These are phyloP conservation scores for Neoarthrinium moseri DNA, from an alignment of 2,329 filamentous ascomycete genomes.

Conservation along the genomic window DNA sequence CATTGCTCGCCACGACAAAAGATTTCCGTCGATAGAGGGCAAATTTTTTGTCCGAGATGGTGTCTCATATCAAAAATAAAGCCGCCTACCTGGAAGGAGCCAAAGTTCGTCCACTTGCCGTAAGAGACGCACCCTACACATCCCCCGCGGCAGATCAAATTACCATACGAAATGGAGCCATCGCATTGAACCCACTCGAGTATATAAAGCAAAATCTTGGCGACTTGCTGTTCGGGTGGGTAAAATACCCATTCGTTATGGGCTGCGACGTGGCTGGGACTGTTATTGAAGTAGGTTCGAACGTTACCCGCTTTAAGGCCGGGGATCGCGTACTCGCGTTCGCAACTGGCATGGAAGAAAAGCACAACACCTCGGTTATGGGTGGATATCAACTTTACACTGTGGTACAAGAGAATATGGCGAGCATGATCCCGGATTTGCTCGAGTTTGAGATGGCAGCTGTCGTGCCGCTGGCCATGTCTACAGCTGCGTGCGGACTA, in stretches of 20 bases:
- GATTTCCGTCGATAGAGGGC: no score
- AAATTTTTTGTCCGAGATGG: no score
- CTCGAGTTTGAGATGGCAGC: constrained; percentile 3
- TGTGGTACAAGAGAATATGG: neutral
- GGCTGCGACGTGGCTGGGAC: constrained; percentile 55
- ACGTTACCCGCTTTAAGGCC: constrained; percentile 40
- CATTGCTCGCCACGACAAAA: no score
- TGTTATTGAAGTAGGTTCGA: constrained; percentile 48
- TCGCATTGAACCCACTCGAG: constrained; percentile 57
- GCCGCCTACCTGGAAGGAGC: constrained; percentile 1
- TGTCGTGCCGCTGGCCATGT: constrained; percentile 5
- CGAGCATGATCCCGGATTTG: constrained; percentile 1
- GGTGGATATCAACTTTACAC: neutral
- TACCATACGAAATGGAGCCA: constrained; percentile 30
- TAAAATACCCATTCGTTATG: constrained; percentile 35
- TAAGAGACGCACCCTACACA: constrained; percentile 1
- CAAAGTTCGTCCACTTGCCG: neutral
- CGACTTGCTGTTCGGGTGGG: constrained; percentile 6
- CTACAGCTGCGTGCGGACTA: constrained; percentile 3
- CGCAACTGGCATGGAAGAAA: constrained; percentile 36
- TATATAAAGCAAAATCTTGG: constrained; percentile 45
- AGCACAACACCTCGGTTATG: neutral
- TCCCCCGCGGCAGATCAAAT: constrained; percentile 20
- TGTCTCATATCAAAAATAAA: neutral
- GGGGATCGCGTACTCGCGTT: constrained; percentile 54